A percentile compares a stretch with the other conserved stretches of the same genome.
Conservation (phyloP, 768 basidiomycete species). For the Bullera alba region DNA sequence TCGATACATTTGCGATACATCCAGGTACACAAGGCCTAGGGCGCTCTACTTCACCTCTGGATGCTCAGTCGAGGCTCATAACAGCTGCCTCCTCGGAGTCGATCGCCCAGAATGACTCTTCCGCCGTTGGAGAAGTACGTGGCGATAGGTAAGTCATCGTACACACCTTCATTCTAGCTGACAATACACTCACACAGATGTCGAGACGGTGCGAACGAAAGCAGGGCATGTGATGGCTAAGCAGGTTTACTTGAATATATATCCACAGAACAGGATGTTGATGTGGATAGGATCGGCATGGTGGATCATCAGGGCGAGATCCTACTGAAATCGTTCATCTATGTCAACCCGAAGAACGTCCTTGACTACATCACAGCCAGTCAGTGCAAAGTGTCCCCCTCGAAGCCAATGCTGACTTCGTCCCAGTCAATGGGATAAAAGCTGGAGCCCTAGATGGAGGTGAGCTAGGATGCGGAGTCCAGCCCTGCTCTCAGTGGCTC, state of each 20-base stretch:
- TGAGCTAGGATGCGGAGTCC: constrained; percentile 3
- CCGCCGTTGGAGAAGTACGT: constrained; percentile 24
- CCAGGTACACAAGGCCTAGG: no score
- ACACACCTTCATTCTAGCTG: background rate
- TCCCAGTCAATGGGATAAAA: constrained; percentile 60
- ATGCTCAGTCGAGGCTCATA: no score
- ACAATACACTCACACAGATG: constrained; percentile 31
- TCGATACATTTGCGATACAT: no score
- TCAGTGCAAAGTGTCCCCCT: constrained; percentile 8
- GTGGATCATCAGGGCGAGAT: constrained; percentile 77
- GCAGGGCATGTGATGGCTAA: constrained; percentile 25
- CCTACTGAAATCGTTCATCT: constrained; percentile 72
- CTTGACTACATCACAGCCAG: constrained; percentile 82
- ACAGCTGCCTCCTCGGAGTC: no score
- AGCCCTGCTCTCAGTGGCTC: background rate
- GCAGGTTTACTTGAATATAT: constrained; percentile 12
- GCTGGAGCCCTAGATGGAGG: constrained; percentile 60
- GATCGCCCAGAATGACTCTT: background rate
- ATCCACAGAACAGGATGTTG: background rate
- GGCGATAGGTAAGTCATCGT: constrained; percentile 19
- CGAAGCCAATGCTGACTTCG: background rate
- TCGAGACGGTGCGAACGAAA: constrained; percentile 23
- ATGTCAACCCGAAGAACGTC: constrained; percentile 67
- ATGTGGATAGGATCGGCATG: constrained; percentile 55
- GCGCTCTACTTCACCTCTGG: no score